Evolutionary conservation across 1,284 basidiomycete genomes (phyloP).

Genomic region (Ganoderma sp.): DNA sequence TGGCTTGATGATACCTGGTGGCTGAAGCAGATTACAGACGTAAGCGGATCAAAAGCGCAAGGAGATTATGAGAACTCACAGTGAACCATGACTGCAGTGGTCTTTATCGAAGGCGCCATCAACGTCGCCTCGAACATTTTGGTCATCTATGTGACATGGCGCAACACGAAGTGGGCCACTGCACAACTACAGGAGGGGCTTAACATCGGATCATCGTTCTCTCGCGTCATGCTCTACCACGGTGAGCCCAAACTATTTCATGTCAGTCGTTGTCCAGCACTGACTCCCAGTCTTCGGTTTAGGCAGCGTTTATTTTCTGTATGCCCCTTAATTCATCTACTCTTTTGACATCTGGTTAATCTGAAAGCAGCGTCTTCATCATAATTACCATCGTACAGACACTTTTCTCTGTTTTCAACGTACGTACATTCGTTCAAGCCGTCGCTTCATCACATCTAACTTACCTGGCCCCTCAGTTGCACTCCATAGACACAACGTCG

Average conservation of each 20-base stretch:
- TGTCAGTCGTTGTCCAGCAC: too few relatives aligned
- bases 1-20: too few relatives aligned
- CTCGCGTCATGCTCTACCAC: background rate
- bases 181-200: background rate
- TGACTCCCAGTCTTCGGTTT: too few relatives aligned
- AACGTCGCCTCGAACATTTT: background rate
- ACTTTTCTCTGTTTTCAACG: background rate
- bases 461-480: background rate
- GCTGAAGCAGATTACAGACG: too few relatives aligned
- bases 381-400: background rate
- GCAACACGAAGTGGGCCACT: background rate
- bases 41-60: too few relatives aligned
- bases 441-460: background rate
- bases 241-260: background rate
- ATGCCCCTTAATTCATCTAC: background rate
- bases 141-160: background rate
- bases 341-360: background rate
- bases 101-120: background rate
- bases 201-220: background rate
- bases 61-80: too few relatives aligned
- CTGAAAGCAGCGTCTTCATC: background rate
- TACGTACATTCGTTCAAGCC: background rate
- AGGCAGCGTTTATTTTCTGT: background rate
- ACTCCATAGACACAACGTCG: background rate
- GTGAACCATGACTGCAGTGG: background rate